Conservation (phyloP, 1,139 yeast species). For the Suhomyces bribrorum region DNA sequence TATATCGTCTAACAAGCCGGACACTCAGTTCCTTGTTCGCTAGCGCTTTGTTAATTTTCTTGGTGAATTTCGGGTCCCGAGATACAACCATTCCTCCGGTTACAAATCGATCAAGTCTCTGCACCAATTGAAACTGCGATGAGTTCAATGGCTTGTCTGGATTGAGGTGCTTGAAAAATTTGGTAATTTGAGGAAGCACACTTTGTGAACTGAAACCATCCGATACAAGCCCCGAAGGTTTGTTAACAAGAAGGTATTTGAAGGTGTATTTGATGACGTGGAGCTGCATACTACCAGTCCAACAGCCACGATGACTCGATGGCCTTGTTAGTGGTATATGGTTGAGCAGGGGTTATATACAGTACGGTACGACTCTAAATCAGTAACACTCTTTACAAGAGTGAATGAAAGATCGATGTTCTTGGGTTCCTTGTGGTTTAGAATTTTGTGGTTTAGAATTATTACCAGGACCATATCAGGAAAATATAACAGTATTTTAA, state of each 20-base stretch:
- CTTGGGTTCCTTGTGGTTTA: no score
- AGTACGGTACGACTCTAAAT: no score
- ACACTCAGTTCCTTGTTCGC: constrained; percentile 7
- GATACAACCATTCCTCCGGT: constrained; percentile 29
- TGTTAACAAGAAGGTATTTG: constrained; percentile 24
- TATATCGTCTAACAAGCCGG: constrained; percentile 20
- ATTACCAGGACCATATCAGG: no score
- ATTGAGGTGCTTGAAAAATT: constrained; percentile 14
- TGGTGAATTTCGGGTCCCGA: constrained; percentile 21
- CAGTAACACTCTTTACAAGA: no score
- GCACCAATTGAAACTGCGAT: constrained; percentile 20
- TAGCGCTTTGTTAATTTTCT: constrained; percentile 15
- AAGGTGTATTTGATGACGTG: constrained; percentile 19
- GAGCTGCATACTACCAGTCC: constrained; percentile 1
- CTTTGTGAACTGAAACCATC: constrained; percentile 15
- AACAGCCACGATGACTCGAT: no score
- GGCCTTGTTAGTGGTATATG: no score
- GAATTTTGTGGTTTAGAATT: no score
- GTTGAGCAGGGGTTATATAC: no score
- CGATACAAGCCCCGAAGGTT: constrained; percentile 25
- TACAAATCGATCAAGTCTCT: constrained; percentile 27
- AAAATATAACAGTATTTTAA: no score
- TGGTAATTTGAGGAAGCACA: constrained; percentile 19
- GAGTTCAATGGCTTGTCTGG: constrained; percentile 16
- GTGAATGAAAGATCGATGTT: no score